Base-by-base conservation (phyloP, 2,329 filamentous ascomycete genomes). In the Penicillium corylophilum region DNA sequence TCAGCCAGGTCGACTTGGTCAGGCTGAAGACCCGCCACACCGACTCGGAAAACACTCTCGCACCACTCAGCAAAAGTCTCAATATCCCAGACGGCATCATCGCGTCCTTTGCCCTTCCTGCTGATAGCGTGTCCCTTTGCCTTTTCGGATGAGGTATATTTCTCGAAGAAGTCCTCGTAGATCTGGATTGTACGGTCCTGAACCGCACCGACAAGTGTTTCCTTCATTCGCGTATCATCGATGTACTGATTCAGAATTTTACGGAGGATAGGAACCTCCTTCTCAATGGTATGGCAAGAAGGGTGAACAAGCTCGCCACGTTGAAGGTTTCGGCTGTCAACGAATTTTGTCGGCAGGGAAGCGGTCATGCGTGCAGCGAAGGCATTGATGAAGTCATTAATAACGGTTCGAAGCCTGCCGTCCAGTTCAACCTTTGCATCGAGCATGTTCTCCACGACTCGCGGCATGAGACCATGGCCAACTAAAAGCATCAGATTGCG, bases 361-460 rank as follows among this genome's bases (percentile, higher is more conserved):
- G 75, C 75, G 0, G 80, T 82, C 75, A 88, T 86, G 39, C 79
- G 75, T 0, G 67, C 67, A 1, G 83, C 79, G 56, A 82, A 84
- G 24, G 74, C 73, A 43, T 75, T 77, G n/a, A 84, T 85, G 57
- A 88, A 85, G 53, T 86, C 82, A 51, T 83, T 85, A 65, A 88
- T 87, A 1, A 83, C 82, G 5, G 78, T 80, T 36, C 85, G 72
- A 7, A 88, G 74, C 7, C 81, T 75, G 1, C 81, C 82, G 58
- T 88, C 85, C 0, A 88, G 76, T 66, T 88, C 84, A 10, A 82
- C 83, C 70, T 87, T 87, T 18, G 85, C 85, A 63, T 88, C 85
- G 15, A 87, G 77, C 84, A 88, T 87, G 64, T 87, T 87, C 64
- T 87, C 83, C 0, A 88, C 82, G 2, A 88, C 84, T 41, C 82